A percentile compares a stretch with the other conserved stretches of the same genome.
Conservation (phyloP, 306 rosid species). For the Lagenaria siceraria region DNA sequence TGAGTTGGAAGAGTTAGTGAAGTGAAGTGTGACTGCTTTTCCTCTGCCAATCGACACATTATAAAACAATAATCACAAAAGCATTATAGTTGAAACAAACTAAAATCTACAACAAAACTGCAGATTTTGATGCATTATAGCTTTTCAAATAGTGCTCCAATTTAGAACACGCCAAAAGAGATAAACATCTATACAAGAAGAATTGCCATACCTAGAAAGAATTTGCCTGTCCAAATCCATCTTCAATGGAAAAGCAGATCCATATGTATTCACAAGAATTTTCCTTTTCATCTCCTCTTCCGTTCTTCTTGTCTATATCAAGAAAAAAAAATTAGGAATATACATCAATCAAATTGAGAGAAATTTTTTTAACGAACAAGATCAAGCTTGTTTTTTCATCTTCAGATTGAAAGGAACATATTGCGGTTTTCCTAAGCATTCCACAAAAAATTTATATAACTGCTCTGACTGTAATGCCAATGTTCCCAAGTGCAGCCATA, state of each 20-base stretch:
- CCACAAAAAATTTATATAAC: too few relatives aligned
- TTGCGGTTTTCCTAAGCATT: too few relatives aligned
- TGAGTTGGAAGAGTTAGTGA: background rate
- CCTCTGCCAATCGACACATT: background rate
- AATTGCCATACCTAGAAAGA: slow-evolving; percentile 41
- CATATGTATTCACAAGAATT: slow-evolving; percentile 43
- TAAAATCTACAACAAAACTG: background rate
- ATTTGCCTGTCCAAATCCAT: slow-evolving; percentile 71
- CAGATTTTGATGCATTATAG: background rate
- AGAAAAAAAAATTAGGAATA: background rate
- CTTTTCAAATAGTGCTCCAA: background rate
- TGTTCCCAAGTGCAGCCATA: too few relatives aligned
- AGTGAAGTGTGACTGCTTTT: background rate
- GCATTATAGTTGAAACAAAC: background rate
- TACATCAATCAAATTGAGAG: background rate
- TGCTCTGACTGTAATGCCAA: too few relatives aligned
- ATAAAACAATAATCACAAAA: background rate
- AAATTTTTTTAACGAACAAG: background rate
- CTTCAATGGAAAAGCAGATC: slow-evolving; percentile 71
- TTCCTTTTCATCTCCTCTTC: slow-evolving; percentile 49
- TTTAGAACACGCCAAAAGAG: background rate
- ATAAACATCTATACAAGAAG: background rate
- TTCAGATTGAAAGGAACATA: background rate
- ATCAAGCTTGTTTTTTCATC: background rate
- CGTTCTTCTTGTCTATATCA: slow-evolving; percentile 24